phyloP scores from a whole-genome alignment of 2,329 filamentous ascomycete species.

The Pleochaeta shiraiana region DNA sequence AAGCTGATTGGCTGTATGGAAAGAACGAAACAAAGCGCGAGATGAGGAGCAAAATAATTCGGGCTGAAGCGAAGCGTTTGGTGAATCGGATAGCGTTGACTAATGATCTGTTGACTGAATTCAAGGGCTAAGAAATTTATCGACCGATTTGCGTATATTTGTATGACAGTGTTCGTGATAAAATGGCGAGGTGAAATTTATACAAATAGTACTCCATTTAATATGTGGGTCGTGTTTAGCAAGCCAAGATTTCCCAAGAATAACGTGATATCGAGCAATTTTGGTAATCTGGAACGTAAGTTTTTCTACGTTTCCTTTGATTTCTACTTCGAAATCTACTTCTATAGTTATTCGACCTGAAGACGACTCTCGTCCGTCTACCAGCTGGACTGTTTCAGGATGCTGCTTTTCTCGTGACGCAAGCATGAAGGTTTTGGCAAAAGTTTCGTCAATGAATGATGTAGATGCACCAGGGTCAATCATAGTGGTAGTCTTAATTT shows the following conservation, averaged over 20 bases:
- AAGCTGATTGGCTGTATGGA: background rate
- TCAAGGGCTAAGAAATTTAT: background rate
- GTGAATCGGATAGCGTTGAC: background rate
- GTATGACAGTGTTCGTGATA: background rate
- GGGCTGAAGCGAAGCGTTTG: background rate
- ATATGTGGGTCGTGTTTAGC: background rate
- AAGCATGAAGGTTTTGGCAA: background rate
- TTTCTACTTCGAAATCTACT: background rate
- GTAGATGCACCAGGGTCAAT: background rate
- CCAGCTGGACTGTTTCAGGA: background rate
- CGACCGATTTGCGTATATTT: background rate
- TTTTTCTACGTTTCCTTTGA: background rate
- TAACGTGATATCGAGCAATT: slow-evolving; percentile 3
- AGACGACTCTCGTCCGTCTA: background rate
- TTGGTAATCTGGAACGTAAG: background rate
- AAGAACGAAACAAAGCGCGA: too few species aligned
- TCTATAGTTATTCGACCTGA: background rate
- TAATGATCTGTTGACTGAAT: background rate
- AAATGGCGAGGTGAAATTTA: background rate
- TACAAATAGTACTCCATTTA: background rate
- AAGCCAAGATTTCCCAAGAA: slow-evolving; percentile 3
- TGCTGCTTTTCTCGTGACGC: background rate
- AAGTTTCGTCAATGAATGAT: background rate
- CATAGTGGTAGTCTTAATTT: background rate
- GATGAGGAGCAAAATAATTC: too few species aligned